Conservation (phyloP, 2,329 filamentous ascomycete genomes). For the Aspergillus tamarii region DNA sequence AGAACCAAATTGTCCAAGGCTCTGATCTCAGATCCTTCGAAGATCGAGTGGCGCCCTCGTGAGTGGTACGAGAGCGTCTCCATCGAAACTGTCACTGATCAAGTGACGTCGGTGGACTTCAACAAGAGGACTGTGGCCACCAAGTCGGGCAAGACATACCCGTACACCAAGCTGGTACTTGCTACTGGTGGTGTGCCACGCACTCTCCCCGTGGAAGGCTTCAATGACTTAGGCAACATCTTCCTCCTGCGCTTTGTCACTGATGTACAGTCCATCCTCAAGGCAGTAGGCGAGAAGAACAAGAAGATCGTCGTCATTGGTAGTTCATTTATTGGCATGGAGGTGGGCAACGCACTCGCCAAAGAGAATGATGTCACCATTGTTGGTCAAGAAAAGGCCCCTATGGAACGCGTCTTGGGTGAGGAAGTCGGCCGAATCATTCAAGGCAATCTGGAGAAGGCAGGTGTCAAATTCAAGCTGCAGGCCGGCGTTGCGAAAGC, state of each 20-base stretch:
- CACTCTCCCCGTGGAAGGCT: slow-evolving; percentile 76
- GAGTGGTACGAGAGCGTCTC: slow-evolving; percentile 72
- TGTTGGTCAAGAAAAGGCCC: slow-evolving; percentile 83
- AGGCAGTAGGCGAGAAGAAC: slow-evolving; percentile 74
- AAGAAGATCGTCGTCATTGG: slow-evolving; percentile 95
- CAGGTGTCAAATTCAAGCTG: slow-evolving; percentile 87
- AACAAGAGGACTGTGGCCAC: slow-evolving; percentile 72
- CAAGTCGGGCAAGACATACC: slow-evolving; percentile 68
- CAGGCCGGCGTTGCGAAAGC: slow-evolving; percentile 81
- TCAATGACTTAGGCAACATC: slow-evolving; percentile 84
- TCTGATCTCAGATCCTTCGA: slow-evolving; percentile 76
- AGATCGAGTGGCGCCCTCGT: slow-evolving; percentile 75
- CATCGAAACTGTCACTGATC: slow-evolving; percentile 59
- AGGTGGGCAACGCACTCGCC: slow-evolving; percentile 81
- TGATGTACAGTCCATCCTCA: slow-evolving; percentile 76
- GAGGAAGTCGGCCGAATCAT: slow-evolving; percentile 78
- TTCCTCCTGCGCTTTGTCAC: slow-evolving; percentile 80
- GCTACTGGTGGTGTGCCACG: slow-evolving; percentile 82
- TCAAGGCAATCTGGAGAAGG: slow-evolving; percentile 76
- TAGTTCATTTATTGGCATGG: slow-evolving; percentile 97
- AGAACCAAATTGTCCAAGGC: slow-evolving; percentile 95
- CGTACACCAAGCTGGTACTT: slow-evolving; percentile 87
- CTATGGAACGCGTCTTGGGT: slow-evolving; percentile 85
- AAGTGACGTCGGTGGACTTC: slow-evolving; percentile 78
- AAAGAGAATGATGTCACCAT: slow-evolving; percentile 84